phyloP scores from a whole-genome alignment of 345 rosid genomes.

The Lepidium didymum region DNA sequence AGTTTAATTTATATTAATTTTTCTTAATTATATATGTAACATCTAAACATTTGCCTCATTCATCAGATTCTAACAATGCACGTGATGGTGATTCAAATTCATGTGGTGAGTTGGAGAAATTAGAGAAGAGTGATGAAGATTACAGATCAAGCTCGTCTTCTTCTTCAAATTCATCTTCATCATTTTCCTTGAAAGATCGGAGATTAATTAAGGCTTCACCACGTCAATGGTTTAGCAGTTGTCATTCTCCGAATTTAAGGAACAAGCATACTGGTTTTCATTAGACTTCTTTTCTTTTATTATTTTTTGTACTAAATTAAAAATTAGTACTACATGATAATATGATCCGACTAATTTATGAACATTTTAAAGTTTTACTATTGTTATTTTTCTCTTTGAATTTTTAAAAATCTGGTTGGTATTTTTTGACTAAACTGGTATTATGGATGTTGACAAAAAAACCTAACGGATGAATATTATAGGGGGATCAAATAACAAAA shows the following conservation, averaged over 20 bases:
- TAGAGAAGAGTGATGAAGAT: background rate
- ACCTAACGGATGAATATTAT: too few species aligned
- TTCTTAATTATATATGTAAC: background rate
- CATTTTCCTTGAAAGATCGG: slow-evolving; percentile 25
- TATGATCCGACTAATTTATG: too few species aligned
- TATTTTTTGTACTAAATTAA: background rate
- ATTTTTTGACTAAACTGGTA: too few species aligned
- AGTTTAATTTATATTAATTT: background rate
- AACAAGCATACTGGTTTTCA: slow-evolving; percentile 15
- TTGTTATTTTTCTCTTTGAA: too few species aligned
- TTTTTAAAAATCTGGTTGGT: too few species aligned
- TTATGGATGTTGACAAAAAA: too few species aligned
- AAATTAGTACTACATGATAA: background rate
- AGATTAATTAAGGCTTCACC: slow-evolving; percentile 18
- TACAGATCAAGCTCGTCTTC: slow-evolving; percentile 38
- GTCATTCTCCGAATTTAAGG: slow-evolving; percentile 27
- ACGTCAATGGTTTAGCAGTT: slow-evolving; percentile 18
- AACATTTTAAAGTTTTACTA: too few species aligned
- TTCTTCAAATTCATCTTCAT: slow-evolving; percentile 5
- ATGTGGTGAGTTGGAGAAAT: slow-evolving; percentile 11
- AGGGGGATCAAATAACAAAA: too few species aligned
- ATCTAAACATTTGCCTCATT: background rate
- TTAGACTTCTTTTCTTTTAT: slow-evolving; percentile 13
- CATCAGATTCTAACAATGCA: slow-evolving; percentile 1
- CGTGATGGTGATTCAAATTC: slow-evolving; percentile 3